Base-by-base conservation (phyloP, 2,329 filamentous ascomycete species). In the Paecilomyces formosus region DNA sequence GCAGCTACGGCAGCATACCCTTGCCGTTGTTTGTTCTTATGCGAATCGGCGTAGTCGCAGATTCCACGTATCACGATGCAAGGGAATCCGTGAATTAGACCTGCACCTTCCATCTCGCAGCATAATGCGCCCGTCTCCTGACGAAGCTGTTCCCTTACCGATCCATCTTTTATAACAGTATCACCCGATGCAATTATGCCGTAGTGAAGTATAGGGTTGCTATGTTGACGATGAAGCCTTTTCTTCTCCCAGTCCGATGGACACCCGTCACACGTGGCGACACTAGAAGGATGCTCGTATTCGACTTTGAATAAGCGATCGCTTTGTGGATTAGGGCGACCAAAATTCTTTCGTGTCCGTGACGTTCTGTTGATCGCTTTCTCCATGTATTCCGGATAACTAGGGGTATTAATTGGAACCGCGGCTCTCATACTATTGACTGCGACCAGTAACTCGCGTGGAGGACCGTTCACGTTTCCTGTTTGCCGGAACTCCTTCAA, bases 171-270 rank as follows among this genome's bases (percentile, higher is more conserved):
- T 28, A 57, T 57, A 33, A 54, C 56, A 21, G 22, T 3, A 55
- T 45, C 22, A 7, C 18, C 55, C 28, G 55, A 57, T 3, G 45
- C 55, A 35, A 57, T 57, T 1, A 59, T 57, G 3, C 66, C 66
- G 56, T 68, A 67, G 60, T 69, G 66, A 31, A 68, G 49, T n/a
- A 57, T 33, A 13, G 61, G 60, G 28, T 58, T 24, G 5, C 8
- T 35, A 26, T 33, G 13, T 12, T 26, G 33, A 15, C 50, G 56
- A 18, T 28, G 9, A 52, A 50, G 18, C 30, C 49, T 22, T 26
- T 4, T 26, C 18, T 22, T 12, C 24, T 51, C 24, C 24, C 49
- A 9, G 2, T 26, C n/a, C 8, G 6, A 4, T 51, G 18, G 7
- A 26, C n/a, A 51, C 49, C 18, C 5, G 11, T 51, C 13, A 26